Evolutionary conservation across 805 yeast species (phyloP).

Genomic region (Saturnispora mendoncae): DNA sequence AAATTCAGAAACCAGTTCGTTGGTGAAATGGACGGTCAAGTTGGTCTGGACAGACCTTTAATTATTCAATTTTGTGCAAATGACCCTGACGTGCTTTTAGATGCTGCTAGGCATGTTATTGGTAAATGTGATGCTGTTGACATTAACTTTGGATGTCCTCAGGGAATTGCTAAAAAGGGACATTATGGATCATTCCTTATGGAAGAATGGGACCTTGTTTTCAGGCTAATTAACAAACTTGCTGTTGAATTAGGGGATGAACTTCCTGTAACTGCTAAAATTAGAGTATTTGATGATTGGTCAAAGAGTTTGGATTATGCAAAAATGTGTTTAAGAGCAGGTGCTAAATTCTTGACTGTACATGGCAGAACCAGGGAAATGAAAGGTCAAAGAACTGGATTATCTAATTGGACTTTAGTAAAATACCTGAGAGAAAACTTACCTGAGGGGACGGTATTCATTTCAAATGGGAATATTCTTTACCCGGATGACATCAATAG

Average conservation of each 20-base stretch:
- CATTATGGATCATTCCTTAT: constrained; percentile 90
- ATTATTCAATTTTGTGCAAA: constrained; percentile 96
- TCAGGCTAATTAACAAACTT: constrained; percentile 58
- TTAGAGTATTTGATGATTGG: constrained; percentile 78
- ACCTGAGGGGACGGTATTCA: constrained; percentile 72
- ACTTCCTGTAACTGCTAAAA: constrained; percentile 92
- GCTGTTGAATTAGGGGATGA: constrained; percentile 54
- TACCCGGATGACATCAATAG: constrained; percentile 77
- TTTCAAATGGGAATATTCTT: constrained; percentile 91
- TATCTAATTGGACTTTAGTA: constrained; percentile 87
- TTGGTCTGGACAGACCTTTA: constrained; percentile 66
- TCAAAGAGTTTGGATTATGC: constrained; percentile 83
- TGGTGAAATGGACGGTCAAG: constrained; percentile 65
- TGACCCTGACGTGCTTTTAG: constrained; percentile 73
- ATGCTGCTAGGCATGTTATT: constrained; percentile 75
- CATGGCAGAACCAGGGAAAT: constrained; percentile 96
- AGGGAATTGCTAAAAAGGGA: constrained; percentile 92
- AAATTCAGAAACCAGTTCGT: constrained; percentile 74
- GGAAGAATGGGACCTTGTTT: constrained; percentile 92
- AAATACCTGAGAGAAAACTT: constrained; percentile 69
- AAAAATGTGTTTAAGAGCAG: constrained; percentile 78
- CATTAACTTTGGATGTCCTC: constrained; percentile 95
- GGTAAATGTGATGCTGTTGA: constrained; percentile 93
- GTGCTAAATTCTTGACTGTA: constrained; percentile 90
- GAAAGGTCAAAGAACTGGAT: constrained; percentile 94